Conservation (phyloP, 2,329 filamentous ascomycete species). For the Nothophoma quercina region DNA sequence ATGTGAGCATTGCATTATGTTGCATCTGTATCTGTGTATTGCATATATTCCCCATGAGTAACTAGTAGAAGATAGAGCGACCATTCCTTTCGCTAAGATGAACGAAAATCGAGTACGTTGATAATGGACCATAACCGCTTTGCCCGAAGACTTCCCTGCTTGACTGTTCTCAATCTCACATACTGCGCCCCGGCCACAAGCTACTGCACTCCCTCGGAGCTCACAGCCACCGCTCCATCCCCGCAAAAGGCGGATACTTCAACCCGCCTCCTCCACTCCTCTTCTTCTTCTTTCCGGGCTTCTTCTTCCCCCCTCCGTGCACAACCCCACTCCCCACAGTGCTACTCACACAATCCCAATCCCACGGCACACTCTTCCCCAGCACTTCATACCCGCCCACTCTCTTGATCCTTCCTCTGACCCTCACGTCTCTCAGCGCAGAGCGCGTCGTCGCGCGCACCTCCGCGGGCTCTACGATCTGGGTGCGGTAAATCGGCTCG, state of each 20-base stretch:
- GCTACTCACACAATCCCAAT: slow-evolving; percentile 47
- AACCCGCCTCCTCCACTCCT: slow-evolving; percentile 17
- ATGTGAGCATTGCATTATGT: background rate
- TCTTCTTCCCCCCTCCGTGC: background rate
- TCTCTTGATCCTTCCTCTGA: slow-evolving; percentile 24
- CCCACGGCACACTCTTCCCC: slow-evolving; percentile 41
- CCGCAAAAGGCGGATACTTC: slow-evolving; percentile 40
- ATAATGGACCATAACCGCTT: background rate
- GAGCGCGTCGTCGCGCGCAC: slow-evolving; percentile 37
- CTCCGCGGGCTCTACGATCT: slow-evolving; percentile 35
- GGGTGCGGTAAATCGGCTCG: slow-evolving; percentile 41
- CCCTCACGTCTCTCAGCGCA: slow-evolving; percentile 31
- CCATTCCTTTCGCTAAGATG: slow-evolving; percentile 7
- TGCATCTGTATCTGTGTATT: slow-evolving; percentile 18
- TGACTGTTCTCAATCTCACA: too few species aligned
- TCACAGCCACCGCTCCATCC: slow-evolving; percentile 32
- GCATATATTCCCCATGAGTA: slow-evolving; percentile 18
- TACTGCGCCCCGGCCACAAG: too few species aligned
- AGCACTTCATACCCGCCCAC: slow-evolving; percentile 44
- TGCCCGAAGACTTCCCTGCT: background rate
- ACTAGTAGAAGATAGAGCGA: slow-evolving; percentile 3
- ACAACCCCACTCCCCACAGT: slow-evolving; percentile 25
- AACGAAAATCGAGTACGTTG: background rate
- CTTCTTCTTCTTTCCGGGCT: slow-evolving; percentile 15
- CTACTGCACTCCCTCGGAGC: too few species aligned